Base-by-base conservation (phyloP, 371 early-diverging fungal species). In the Zopfochytrium polystomum region DNA sequence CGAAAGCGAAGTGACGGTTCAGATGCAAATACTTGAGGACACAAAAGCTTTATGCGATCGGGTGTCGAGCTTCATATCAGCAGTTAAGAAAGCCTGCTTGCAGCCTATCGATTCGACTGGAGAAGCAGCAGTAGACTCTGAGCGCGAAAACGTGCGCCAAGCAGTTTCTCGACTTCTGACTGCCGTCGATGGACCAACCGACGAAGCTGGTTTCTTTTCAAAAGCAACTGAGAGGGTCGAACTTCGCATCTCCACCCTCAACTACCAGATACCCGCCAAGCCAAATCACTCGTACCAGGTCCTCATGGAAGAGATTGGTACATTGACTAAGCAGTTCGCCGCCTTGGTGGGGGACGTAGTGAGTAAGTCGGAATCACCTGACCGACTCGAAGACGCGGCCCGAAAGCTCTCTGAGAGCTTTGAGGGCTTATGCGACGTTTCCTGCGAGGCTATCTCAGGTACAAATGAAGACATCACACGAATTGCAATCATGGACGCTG, bases 151-250 rank as follows among this genome's bases (percentile, higher is more conserved):
- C 18, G 35, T 70, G 33, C 62, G 67, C 0, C 29, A 47, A 0
- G 59, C 58, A 6, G 51, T 71, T 7, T 55, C 45, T 25, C 68
- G 71, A 43, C 42, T 74, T 7, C 60, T 68, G 13, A 49, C 70
- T 6, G 38, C 67, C 22, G 38, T 74, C n/a, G 75, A 78, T 55
- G 74, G 71, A 25, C 66, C 76, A 2, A 57, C 61, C 20, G 73
- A 71, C 34, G 67, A 70, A 22, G 52, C 68, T 6, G 72, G 69
- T 25, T 73, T 75, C 33, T 69, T 71, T n/a, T 35, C 62, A 9
- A 72, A 71, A 34, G 73, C 71, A 18, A 35, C 64, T 6, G 67
- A 70, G 44, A 33, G 11, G 6, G 75, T 76, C 30, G 73, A 76
- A 56, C 48, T 42, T 7, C 22, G 50, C 2, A 51, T 69, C 23